These are phyloP conservation scores for Sonneratia caseolaris DNA, from an alignment of 345 rosid genomes.

Conservation along the genomic window DNA sequence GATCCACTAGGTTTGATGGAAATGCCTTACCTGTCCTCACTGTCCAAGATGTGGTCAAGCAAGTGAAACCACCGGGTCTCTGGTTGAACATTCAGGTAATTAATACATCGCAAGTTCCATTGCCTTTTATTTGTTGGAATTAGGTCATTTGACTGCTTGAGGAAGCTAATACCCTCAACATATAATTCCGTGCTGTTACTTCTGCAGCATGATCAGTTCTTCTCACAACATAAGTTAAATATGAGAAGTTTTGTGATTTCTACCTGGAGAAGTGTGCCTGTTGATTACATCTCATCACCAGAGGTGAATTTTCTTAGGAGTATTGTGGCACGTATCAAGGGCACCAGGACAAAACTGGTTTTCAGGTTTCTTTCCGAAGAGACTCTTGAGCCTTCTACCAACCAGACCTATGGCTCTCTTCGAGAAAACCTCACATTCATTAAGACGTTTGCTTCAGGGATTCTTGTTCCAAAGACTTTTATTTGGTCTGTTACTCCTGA, in stretches of 20 bases:
- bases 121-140: background rate
- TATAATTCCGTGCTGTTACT: slow-evolving; percentile 11
- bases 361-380: slow-evolving; percentile 47
- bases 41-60: slow-evolving; percentile 29
- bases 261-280: slow-evolving; percentile 27
- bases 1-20: slow-evolving; percentile 37
- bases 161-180: background rate
- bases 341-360: slow-evolving; percentile 41
- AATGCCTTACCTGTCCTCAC: slow-evolving; percentile 23
- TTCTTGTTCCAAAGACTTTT: slow-evolving; percentile 75
- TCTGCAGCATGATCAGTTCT: slow-evolving; percentile 69
- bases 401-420: slow-evolving; percentile 65
- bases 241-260: slow-evolving; percentile 55
- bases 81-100: slow-evolving; percentile 93
- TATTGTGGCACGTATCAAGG: slow-evolving; percentile 35
- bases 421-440: slow-evolving; percentile 48
- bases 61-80: slow-evolving; percentile 30
- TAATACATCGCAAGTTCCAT: background rate
- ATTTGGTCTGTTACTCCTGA: slow-evolving; percentile 50
- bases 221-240: slow-evolving; percentile 56
- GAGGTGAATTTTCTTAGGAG: slow-evolving; percentile 60
- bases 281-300: slow-evolving; percentile 74
- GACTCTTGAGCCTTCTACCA: slow-evolving; percentile 56
- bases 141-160: background rate
- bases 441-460: slow-evolving; percentile 92